Evolutionary conservation across 805 yeast species (phyloP), one percentile per base, ranked within the genome.

Genomic region (Cyberlindnera bimundalis): DNA sequence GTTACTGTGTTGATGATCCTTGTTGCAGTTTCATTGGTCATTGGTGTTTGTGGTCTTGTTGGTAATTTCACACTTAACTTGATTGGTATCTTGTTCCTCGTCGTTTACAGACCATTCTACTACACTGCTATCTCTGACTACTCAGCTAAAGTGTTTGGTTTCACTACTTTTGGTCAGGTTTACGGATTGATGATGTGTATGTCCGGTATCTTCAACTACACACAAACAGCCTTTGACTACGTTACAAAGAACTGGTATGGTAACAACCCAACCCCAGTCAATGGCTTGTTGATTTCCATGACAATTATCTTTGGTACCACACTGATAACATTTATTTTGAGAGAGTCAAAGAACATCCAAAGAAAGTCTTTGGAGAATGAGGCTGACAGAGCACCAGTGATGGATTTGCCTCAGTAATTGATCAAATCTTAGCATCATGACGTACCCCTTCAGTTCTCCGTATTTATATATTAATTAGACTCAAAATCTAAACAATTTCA

Each of bases 91-190:
- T 51, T 79, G 2, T 48, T 84, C 23, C 66, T 90, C 50, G 97
- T 88, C 10, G 68, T 85, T 2, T 89, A 85, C 63, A 74, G 98
- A 60, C 96, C 98, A 10, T 85, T 90, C 57, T 89, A 85, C 58
- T 91, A 90, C 63, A 90, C 98, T 2, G 86, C 95, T 2, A 87
- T 89, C 6, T 84, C 96, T 2, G 97, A 91, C 62, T 88, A 81
- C 60, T 77, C 89, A 55, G 95, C 96, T 21, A 90, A 90, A 59
- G 91, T 90, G 24, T 90, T 91, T 66, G 98, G 98, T 0, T 89
- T 84, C 62, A 81, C 79, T 40, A 88, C 95, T 1, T 90, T 91
- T 64, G 97, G 97, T 27, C 84, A 89, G 2, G 81, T 91, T 6
- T 91, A 91, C 58, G 98, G 98, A 1, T 65, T 90, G 15, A 72